Conservation (phyloP, 306 rosid species). For the Castanea crenata region DNA sequence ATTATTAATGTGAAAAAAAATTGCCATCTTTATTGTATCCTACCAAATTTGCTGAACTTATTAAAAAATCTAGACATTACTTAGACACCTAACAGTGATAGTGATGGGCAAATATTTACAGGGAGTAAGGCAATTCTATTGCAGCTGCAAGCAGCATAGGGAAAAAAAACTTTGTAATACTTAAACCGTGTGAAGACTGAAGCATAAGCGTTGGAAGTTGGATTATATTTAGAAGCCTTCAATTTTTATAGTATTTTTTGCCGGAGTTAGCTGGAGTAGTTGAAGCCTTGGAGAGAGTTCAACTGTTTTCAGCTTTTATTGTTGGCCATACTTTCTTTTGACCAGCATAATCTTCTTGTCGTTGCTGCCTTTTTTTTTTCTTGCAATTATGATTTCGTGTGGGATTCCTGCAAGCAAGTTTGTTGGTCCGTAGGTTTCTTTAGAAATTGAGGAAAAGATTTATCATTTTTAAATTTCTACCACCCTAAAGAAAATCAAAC, state of each 20-base stretch:
- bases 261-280: constrained; percentile 26
- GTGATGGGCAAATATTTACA: too few relatives aligned
- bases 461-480: too few relatives aligned
- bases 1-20: too few relatives aligned
- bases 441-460: neutral
- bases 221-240: constrained; percentile 1
- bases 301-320: constrained; percentile 13
- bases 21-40: too few relatives aligned
- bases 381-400: neutral
- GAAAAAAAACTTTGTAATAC: neutral
- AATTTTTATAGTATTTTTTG: neutral
- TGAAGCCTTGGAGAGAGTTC: constrained; percentile 10
- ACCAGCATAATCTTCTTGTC: neutral
- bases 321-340: constrained; percentile 24
- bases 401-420: constrained; percentile 12
- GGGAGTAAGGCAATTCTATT: too few relatives aligned
- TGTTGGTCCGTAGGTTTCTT: neutral
- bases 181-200: too few relatives aligned
- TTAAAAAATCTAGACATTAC: too few relatives aligned
- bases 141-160: too few relatives aligned
- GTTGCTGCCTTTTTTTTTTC: neutral
- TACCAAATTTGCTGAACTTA: too few relatives aligned
- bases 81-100: too few relatives aligned
- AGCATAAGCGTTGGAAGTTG: constrained; percentile 19
- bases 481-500: too few relatives aligned